Percentiles rank a stretch among this genome's conserved stretches.
These are phyloP conservation scores for Angomonas deanei DNA, from an alignment of 208 protist species.

Conservation along the genomic window DNA sequence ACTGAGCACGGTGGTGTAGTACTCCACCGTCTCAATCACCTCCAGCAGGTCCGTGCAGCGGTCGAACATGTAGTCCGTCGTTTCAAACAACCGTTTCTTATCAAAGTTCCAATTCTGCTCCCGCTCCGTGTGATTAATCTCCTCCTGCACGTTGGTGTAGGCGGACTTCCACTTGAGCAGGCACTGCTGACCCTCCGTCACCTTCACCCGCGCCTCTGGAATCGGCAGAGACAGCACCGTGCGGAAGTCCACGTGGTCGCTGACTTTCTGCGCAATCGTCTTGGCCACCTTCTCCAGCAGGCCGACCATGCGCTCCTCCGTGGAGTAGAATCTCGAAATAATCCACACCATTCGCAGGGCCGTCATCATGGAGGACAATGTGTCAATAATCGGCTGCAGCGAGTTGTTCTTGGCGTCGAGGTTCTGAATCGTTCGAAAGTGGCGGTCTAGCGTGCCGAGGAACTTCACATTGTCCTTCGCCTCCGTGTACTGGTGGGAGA, in stretches of 20 bases:
- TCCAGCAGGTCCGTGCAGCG: slow-evolving; percentile 94
- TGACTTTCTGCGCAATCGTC: slow-evolving; percentile 95
- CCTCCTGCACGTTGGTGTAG: slow-evolving; percentile 91
- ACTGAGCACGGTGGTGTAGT: slow-evolving; percentile 96
- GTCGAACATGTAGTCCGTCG: slow-evolving; percentile 96
- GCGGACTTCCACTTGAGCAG: slow-evolving; percentile 93
- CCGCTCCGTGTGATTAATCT: slow-evolving; percentile 94
- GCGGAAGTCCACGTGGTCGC: slow-evolving; percentile 91
- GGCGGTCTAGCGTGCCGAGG: slow-evolving; percentile 96
- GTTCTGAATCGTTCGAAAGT: slow-evolving; percentile 96
- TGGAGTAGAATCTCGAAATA: slow-evolving; percentile 99
- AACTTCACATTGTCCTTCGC: slow-evolving; percentile 99
- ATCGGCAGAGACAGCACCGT: slow-evolving; percentile 77
- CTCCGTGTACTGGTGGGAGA: slow-evolving; percentile 95
- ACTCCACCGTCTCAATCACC: slow-evolving; percentile 92
- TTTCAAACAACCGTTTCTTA: slow-evolving; percentile 94
- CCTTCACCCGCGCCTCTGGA: slow-evolving; percentile 69
- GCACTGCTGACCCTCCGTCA: slow-evolving; percentile 90
- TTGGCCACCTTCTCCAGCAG: slow-evolving; percentile 96
- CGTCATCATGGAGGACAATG: slow-evolving; percentile 97
- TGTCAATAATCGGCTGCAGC: slow-evolving; percentile 95
- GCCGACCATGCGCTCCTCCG: slow-evolving; percentile 97
- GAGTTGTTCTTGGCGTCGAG: slow-evolving; percentile 65
- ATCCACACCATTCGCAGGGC: slow-evolving; percentile 99
- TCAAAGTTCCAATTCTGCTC: slow-evolving; percentile 99